Evolutionary conservation across 805 yeast genomes (phyloP), one percentile per base, ranked within the genome.

Genomic region (Pichia manshurica): DNA sequence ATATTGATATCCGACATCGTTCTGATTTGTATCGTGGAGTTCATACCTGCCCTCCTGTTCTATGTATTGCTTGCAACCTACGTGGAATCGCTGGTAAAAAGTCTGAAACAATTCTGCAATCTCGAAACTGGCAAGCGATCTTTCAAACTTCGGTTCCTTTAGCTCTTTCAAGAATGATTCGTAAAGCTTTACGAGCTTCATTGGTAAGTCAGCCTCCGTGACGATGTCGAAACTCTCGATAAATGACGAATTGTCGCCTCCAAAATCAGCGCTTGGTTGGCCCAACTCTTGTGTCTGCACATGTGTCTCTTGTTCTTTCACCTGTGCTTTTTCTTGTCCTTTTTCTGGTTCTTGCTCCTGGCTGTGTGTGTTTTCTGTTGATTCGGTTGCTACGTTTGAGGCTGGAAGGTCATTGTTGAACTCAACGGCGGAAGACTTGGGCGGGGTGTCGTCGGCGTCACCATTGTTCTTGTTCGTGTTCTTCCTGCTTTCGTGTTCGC

Each of bases 121-220:
- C 47, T 67, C 69, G 47, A 57, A 59, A 36, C 63, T 56, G 12
- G 68, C 67, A 39, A 66, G 53, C 0, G 70, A 68, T 43, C 61
- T 58, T n/a, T 62, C 57, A 51, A 66, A 67, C 34, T 64, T 53
- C 2, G 71, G 71, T 43, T 63, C 66, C 42, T 65, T 62, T 21
- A 67, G 55, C 37, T 58, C 67, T 41, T 56, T 59, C 21, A 61
- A 49, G 36, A 66, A 67, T 2, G 40, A 48, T 34, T 64, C 65
- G 41, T 65, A 54, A 21, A 52, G 52, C 37, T 52, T 49, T 3
- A 54, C 36, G 8, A 67, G 50, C 6, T 53, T 53, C 1, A 51
- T 44, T 1, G 71, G 71, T 9, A 65, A 42, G 37, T 62, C 63
- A 13, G 57, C 56, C 41, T 55, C 50, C 7, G 46, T 39, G 12